Conservation (phyloP, 179 eudicot genomes). For the Amaranthus tricolor region DNA sequence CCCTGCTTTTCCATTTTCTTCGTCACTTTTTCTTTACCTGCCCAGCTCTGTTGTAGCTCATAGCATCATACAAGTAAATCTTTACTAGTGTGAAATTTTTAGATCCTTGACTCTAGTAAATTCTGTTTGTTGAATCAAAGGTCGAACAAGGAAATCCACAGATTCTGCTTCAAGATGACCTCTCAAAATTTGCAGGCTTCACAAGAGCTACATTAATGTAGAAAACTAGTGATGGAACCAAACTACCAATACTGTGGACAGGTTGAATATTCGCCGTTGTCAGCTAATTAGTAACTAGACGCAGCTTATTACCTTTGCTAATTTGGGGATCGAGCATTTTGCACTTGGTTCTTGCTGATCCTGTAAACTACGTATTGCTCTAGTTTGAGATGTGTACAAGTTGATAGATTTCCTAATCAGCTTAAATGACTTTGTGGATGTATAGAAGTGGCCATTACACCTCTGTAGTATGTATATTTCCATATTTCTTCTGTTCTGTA, state of each 20-base stretch:
- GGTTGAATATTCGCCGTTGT: background rate
- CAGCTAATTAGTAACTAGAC: slow-evolving; percentile 1
- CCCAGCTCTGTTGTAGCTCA: background rate
- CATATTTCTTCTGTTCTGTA: too few species aligned
- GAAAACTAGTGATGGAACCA: background rate
- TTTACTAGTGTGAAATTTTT: background rate
- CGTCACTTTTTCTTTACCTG: background rate
- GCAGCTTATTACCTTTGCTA: background rate
- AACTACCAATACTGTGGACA: background rate
- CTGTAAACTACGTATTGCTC: background rate
- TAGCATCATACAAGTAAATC: background rate
- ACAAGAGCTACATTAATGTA: slow-evolving; percentile 72
- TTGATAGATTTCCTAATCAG: too few species aligned
- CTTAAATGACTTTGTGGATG: too few species aligned
- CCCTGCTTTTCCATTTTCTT: background rate
- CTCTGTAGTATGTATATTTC: too few species aligned
- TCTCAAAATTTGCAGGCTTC: slow-evolving; percentile 73
- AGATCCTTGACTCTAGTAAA: background rate
- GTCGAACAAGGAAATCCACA: slow-evolving; percentile 88
- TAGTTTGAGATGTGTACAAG: background rate
- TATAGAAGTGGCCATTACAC: too few species aligned
- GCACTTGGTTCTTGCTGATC: background rate
- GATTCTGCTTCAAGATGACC: slow-evolving; percentile 51
- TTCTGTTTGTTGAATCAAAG: slow-evolving; percentile 27
- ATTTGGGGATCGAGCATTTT: background rate